Percentiles rank a stretch among this genome's conserved stretches.
Conservation (phyloP, 169 alveolate genomes). For the Eimeria praecox region DNA sequence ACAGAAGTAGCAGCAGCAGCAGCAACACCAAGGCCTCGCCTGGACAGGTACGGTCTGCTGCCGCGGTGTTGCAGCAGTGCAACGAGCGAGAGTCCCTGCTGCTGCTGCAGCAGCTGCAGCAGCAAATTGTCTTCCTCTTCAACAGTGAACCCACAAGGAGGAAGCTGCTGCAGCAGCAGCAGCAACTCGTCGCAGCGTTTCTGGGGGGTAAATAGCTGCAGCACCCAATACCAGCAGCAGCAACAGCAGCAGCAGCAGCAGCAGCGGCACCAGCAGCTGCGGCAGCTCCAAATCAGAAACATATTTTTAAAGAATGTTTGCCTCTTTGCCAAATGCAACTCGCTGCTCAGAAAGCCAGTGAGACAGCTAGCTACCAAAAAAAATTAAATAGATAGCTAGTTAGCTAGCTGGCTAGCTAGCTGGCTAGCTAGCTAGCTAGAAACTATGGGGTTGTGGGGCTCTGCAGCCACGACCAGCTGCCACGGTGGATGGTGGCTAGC, state of each 20-base stretch:
- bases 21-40: neutral
- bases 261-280: slow-evolving; percentile 54
- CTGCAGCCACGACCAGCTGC: neutral
- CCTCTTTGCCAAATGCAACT: neutral
- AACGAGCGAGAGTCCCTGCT: slow-evolving; percentile 22
- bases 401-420: neutral
- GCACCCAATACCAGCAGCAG: slow-evolving; percentile 50
- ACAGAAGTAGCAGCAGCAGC: slow-evolving; percentile 15
- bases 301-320: neutral
- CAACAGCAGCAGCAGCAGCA: neutral
- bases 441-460: neutral
- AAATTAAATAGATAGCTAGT: neutral
- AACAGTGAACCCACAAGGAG: neutral
- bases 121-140: slow-evolving; percentile 8
- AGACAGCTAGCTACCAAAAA: neutral
- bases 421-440: slow-evolving; percentile 43
- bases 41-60: slow-evolving; percentile 41
- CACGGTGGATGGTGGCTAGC: neutral
- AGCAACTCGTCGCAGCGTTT: slow-evolving; percentile 27
- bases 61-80: slow-evolving; percentile 49
- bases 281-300: neutral
- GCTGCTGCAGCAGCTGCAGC: slow-evolving; percentile 43
- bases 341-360: neutral
- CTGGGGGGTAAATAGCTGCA: neutral
- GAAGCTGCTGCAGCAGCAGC: slow-evolving; percentile 59